phyloP scores from a whole-genome alignment of 2,329 filamentous ascomycete species.

The Phialophora chinensis region DNA sequence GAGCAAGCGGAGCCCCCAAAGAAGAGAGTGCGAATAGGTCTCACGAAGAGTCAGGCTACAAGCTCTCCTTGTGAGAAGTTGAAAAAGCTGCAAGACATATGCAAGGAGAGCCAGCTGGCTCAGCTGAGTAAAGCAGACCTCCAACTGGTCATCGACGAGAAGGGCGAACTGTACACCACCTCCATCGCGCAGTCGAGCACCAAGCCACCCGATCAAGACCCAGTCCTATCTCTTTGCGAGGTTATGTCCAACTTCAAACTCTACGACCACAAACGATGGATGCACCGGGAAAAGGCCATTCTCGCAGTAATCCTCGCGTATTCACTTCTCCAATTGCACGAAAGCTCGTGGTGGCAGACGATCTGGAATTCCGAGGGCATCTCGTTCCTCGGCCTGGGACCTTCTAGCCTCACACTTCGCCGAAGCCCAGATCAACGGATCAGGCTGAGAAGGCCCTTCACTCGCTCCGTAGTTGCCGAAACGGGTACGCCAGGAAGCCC shows the following conservation, averaged over 20 bases:
- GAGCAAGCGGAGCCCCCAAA: neutral
- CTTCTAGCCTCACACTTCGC: too few relatives aligned
- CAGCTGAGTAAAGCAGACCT: neutral
- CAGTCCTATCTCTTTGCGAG: neutral
- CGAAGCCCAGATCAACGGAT: neutral
- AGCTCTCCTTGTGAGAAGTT: too few relatives aligned
- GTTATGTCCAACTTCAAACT: constrained; percentile 1
- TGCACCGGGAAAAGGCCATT: constrained; percentile 12
- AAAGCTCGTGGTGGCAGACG: neutral
- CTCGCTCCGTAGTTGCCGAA: neutral
- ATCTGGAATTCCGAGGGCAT: neutral
- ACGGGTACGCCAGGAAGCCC: too few relatives aligned
- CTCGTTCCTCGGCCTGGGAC: neutral
- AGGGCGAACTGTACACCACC: neutral
- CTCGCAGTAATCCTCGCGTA: neutral
- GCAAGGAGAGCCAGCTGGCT: neutral
- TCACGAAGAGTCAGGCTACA: neutral
- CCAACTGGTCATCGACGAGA: neutral
- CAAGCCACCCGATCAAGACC: neutral
- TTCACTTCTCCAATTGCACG: constrained; percentile 1
- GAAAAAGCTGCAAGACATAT: neutral
- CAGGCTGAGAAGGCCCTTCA: neutral
- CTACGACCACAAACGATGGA: constrained; percentile 12
- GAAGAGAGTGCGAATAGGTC: neutral
- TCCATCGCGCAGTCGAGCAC: too few relatives aligned